Base-by-base conservation (phyloP, 768 basidiomycete species). In the Tricholoma furcatifolium region DNA sequence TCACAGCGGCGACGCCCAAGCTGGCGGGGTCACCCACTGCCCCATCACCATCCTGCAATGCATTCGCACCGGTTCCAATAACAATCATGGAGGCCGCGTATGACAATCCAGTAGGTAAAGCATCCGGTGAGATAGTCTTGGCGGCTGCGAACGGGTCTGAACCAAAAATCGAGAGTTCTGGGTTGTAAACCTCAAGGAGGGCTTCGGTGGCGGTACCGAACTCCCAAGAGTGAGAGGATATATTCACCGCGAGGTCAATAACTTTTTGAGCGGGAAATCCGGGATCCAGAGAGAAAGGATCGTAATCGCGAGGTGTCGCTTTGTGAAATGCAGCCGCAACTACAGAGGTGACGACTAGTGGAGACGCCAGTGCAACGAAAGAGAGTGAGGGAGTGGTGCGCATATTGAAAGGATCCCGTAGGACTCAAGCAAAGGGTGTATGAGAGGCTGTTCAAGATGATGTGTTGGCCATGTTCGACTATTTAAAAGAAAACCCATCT, bases 11-110 rank as follows among this genome's bases (percentile, higher is more conserved):
- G 2, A 75, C 70, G 14, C 79, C 80, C 5, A 82, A 57, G 53
- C 75, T 76, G 1, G 83, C 78, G 0, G 84, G 84, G 55, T 86
- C 84, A 0, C 78, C 82, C 0, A 77, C 81, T 1, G 79, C 75
- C 4, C 77, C 77, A 41, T 73, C 70, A 2, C 73, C 74, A 24
- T 71, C 62, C 0, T 71, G 60, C 12, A 81, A 31, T 2, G 72
- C 62, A 39, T 64, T 60, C 6, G 47, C 24, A 9, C 59, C 62
- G 1, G 56, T 55, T 3, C 65, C 65, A 3, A 65, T 41, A 2
- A 62, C 49, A 14, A 63, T 56, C 34, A 34, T 51, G 7, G 32
- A 18, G 8, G 27, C 41, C 2, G 55, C 49, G 43, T 56, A 56
- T 17, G 46, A 47, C 24, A 56, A 32, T 6, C 41, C 57, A 18